Conservation (phyloP, 805 yeast genomes). For the Spathaspora hagerdaliae region DNA sequence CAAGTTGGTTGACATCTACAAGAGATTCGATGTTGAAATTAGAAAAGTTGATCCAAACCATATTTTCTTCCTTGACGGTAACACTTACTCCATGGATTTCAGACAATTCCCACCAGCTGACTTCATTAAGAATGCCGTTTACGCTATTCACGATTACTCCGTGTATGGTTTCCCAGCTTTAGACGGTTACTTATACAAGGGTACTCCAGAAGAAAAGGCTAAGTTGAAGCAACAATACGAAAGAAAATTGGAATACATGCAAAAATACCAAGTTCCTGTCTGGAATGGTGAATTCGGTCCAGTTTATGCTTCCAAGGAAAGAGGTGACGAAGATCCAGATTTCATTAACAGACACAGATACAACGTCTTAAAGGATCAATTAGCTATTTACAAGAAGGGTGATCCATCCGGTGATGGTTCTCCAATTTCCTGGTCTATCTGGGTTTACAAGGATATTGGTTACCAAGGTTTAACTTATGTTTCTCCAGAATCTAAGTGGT, state of each 20-base stretch:
- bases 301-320: conserved; percentile 39
- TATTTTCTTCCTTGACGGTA: conserved; percentile 46
- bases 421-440: conserved; percentile 49
- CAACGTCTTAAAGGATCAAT: conserved; percentile 42
- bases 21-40: conserved; percentile 32
- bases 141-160: conserved; percentile 48
- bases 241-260: conserved; percentile 42
- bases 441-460: conserved; percentile 53
- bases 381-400: conserved; percentile 39
- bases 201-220: conserved; percentile 29
- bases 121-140: conserved; percentile 42
- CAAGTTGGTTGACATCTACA: conserved; percentile 38
- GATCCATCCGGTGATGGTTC: conserved; percentile 46
- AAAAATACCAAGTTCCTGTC: conserved; percentile 39
- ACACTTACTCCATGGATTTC: conserved; percentile 50
- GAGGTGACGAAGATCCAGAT: conserved; percentile 40
- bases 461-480: conserved; percentile 48
- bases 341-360: conserved; percentile 37
- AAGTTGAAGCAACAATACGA: conserved; percentile 36
- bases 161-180: conserved; percentile 41
- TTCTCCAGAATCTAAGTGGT: conserved; percentile 42
- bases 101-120: conserved; percentile 41
- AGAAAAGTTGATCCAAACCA: conserved; percentile 46
- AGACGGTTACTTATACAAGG: conserved; percentile 28
- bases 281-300: conserved; percentile 57